phyloP scores from a whole-genome alignment of 495 filamentous ascomycete genomes.

The Daldinia vernicosa region DNA sequence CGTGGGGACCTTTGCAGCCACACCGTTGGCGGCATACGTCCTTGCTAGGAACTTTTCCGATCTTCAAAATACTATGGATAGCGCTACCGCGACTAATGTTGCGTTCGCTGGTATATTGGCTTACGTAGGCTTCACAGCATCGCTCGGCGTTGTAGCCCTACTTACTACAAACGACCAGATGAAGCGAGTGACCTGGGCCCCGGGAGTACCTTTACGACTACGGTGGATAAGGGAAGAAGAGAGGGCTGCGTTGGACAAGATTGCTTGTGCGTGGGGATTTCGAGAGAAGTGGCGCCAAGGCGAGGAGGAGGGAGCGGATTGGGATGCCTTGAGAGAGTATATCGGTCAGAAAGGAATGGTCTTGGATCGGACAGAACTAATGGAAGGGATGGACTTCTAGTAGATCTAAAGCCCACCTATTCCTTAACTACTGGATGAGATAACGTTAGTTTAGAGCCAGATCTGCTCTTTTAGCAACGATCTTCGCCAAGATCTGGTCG shows the following conservation, averaged over 20 bases:
- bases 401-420: neutral
- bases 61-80: conserved; percentile 76
- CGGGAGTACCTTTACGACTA: conserved; percentile 78
- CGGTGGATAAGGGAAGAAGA: conserved; percentile 96
- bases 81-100: conserved; percentile 73
- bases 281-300: conserved; percentile 78
- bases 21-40: conserved; percentile 75
- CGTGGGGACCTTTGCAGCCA: conserved; percentile 53
- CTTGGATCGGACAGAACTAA: conserved; percentile 82
- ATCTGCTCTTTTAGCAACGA: neutral
- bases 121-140: conserved; percentile 80
- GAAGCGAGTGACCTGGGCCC: conserved; percentile 87
- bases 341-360: conserved; percentile 84
- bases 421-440: neutral
- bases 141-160: conserved; percentile 82
- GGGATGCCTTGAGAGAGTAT: conserved; percentile 84
- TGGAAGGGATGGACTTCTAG: conserved; percentile 86
- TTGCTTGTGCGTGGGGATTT: conserved; percentile 91
- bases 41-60: conserved; percentile 67
- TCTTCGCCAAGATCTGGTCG: neutral
- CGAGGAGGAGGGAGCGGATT: conserved; percentile 90
- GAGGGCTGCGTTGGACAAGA: conserved; percentile 83
- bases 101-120: conserved; percentile 81
- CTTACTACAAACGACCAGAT: conserved; percentile 93
- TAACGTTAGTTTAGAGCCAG: neutral